phyloP scores from a whole-genome alignment of 768 basidiomycete species.

The Cystofilobasidium macerans region DNA sequence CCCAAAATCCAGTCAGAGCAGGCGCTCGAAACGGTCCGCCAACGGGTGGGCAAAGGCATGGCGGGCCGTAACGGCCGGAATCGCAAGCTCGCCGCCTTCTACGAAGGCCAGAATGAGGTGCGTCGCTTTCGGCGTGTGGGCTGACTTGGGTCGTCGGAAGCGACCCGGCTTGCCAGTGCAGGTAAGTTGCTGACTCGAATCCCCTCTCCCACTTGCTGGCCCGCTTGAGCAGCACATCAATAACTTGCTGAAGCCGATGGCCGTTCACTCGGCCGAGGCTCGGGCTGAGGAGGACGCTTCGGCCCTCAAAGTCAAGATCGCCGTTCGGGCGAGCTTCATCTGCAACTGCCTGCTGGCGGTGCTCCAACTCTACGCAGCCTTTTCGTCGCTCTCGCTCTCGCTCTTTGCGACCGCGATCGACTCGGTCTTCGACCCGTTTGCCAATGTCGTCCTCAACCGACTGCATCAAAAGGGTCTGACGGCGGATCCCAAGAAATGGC shows the following conservation, averaged over 20 bases:
- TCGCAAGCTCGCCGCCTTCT: constrained; percentile 36
- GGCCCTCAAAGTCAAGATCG: constrained; percentile 74
- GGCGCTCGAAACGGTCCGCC: neutral
- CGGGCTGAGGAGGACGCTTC: constrained; percentile 54
- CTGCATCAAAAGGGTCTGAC: constrained; percentile 63
- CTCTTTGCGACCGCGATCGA: constrained; percentile 46
- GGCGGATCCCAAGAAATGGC: constrained; percentile 24
- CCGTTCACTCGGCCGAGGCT: constrained; percentile 71
- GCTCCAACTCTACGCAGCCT: constrained; percentile 83
- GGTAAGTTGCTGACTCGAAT: neutral
- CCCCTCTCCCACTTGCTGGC: neutral
- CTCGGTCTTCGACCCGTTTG: constrained; percentile 37
- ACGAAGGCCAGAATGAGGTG: constrained; percentile 35
- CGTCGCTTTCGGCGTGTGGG: too few species aligned
- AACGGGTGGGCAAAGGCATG: constrained; percentile 9
- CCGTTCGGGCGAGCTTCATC: constrained; percentile 69
- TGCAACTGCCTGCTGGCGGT: constrained; percentile 58
- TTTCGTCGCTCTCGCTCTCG: constrained; percentile 70
- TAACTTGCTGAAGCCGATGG: constrained; percentile 83
- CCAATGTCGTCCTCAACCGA: constrained; percentile 45
- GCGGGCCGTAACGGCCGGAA: constrained; percentile 1
- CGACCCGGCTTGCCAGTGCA: too few species aligned
- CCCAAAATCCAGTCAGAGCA: constrained; percentile 3
- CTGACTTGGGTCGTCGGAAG: too few species aligned
- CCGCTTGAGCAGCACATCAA: constrained; percentile 53